A percentile compares a stretch with the other conserved stretches of the same genome.
Conservation (phyloP, 768 basidiomycete genomes). For the Suillus weaverae region DNA sequence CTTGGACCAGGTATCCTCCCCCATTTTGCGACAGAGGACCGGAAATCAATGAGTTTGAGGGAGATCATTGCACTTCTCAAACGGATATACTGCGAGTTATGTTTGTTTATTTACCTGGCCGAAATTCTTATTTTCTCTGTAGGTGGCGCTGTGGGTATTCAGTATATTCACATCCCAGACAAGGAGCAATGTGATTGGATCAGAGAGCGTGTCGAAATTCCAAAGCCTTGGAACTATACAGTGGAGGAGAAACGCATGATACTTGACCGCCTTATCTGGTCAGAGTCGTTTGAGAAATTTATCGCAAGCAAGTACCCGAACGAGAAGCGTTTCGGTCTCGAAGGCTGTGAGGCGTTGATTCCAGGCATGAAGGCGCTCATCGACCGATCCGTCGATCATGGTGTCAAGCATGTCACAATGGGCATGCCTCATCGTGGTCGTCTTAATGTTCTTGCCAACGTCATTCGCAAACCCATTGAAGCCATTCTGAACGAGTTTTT, state of each 20-base stretch:
- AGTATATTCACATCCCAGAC: conserved; percentile 96
- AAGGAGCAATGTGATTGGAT: conserved; percentile 99
- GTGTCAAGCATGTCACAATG: conserved; percentile 93
- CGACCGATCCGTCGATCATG: conserved; percentile 95
- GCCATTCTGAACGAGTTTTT: conserved; percentile 97
- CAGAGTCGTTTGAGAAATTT: conserved; percentile 99
- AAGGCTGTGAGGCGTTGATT: conserved; percentile 96
- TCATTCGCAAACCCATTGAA: conserved; percentile 97
- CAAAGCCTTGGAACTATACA: conserved; percentile 96
- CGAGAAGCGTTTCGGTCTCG: conserved; percentile 98
- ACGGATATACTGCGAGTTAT: conserved; percentile 86
- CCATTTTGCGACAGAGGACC: conserved; percentile 86
- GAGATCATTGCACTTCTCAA: conserved; percentile 91
- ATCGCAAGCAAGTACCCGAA: conserved; percentile 98
- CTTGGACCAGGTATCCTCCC: conserved; percentile 96
- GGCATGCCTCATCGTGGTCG: conserved; percentile 99
- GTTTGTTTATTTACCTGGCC: neutral
- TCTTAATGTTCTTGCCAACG: conserved; percentile 96
- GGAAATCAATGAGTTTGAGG: conserved; percentile 82
- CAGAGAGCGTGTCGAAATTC: conserved; percentile 91
- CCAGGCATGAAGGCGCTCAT: conserved; percentile 99
- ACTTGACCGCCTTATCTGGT: conserved; percentile 98
- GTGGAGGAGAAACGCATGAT: conserved; percentile 99
- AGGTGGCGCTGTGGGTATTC: conserved; percentile 88
- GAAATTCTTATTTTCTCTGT: conserved; percentile 9